Percentiles rank a stretch among this genome's conserved stretches.
phyloP scores from a whole-genome alignment of 441 rosid species.

The Gossypium lobatum region DNA sequence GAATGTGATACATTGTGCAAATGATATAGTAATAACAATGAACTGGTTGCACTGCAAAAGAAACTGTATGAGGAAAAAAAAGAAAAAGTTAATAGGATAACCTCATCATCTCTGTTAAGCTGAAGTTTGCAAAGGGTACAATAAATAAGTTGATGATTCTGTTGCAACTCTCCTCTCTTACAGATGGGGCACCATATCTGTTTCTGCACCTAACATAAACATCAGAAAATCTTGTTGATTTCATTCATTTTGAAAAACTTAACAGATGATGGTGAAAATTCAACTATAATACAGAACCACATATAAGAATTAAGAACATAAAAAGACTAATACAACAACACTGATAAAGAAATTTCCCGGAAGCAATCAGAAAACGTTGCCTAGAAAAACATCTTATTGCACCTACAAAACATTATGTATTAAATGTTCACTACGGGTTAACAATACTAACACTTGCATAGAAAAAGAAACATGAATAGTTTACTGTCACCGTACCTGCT shows the following conservation, averaged over 20 bases:
- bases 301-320: background rate
- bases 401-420: background rate
- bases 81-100: slow-evolving; percentile 13
- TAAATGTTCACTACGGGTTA: background rate
- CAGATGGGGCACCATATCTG: slow-evolving; percentile 89
- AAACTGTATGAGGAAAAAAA: background rate
- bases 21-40: background rate
- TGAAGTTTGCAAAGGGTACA: slow-evolving; percentile 62
- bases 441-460: background rate
- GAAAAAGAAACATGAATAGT: background rate
- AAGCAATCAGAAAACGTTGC: background rate
- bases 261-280: background rate
- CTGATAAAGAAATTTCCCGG: background rate
- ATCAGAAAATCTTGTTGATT: slow-evolving; percentile 14
- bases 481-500: slow-evolving; percentile 33
- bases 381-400: background rate
- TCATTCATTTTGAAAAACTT: slow-evolving; percentile 3
- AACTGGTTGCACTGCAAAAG: background rate
- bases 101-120: slow-evolving; percentile 70
- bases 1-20: background rate
- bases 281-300: background rate
- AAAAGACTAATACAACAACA: background rate
- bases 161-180: slow-evolving; percentile 68
- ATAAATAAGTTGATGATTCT: slow-evolving; percentile 42
- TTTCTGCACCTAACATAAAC: slow-evolving; percentile 37